phyloP scores from a whole-genome alignment of 495 filamentous ascomycete species.

The Sporormia fimetaria region DNA sequence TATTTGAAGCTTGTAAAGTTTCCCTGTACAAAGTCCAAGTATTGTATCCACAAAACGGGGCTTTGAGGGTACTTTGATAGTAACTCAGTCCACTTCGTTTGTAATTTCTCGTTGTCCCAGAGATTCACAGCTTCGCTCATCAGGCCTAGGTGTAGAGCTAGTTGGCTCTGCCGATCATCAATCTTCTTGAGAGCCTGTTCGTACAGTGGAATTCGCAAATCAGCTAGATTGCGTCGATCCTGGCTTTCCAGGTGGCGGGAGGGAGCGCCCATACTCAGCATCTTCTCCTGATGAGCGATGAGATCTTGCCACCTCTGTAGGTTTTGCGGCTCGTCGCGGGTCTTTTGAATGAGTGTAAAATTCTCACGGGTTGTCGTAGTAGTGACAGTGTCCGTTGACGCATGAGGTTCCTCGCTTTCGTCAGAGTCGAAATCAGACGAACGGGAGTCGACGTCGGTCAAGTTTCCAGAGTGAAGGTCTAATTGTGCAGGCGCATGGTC shows the following conservation, averaged over 20 bases:
- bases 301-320: conserved; percentile 63
- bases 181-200: conserved; percentile 59
- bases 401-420: too few relatives aligned
- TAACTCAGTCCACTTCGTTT: conserved; percentile 52
- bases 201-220: conserved; percentile 71
- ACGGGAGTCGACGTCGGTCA: too few relatives aligned
- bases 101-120: conserved; percentile 57
- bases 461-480: too few relatives aligned
- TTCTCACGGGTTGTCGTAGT: conserved; percentile 40
- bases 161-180: conserved; percentile 32
- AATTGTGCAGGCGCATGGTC: too few relatives aligned
- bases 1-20: conserved; percentile 57
- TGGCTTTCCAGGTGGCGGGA: conserved; percentile 40
- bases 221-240: conserved; percentile 56
- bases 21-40: conserved; percentile 65
- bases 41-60: conserved; percentile 58
- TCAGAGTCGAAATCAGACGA: too few relatives aligned
- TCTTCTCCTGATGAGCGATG: conserved; percentile 58
- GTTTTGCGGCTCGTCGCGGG: conserved; percentile 54
- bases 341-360: conserved; percentile 45
- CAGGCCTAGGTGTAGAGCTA: conserved; percentile 51
- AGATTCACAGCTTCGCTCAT: conserved; percentile 59
- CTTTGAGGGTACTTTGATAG: conserved; percentile 46
- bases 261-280: conserved; percentile 40
- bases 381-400: too few relatives aligned